Evolutionary conservation across 371 early-diverging fungal species (phyloP).

Genomic region (Mucor saturninus): DNA sequence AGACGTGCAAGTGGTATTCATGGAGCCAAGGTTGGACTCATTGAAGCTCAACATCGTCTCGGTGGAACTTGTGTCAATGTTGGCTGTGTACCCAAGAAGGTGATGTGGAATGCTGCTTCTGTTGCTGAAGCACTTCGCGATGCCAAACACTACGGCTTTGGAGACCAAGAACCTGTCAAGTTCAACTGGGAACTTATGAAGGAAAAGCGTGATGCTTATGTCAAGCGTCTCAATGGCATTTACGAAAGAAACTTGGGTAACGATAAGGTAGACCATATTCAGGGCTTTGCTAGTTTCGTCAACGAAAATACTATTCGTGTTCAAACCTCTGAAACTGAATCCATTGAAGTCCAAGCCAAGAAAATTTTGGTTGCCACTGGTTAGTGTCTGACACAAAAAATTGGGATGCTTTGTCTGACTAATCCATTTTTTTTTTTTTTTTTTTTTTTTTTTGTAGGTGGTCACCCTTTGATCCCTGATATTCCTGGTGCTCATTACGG

Average conservation of each 20-base stretch:
- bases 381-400: constrained; percentile 25
- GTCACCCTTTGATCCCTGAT: constrained; percentile 73
- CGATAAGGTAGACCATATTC: constrained; percentile 82
- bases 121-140: constrained; percentile 88
- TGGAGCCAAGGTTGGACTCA: constrained; percentile 89
- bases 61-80: constrained; percentile 98
- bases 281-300: constrained; percentile 88
- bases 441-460: constrained; percentile 49
- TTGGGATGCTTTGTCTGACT: background rate
- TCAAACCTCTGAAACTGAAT: constrained; percentile 43
- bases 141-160: constrained; percentile 90
- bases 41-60: constrained; percentile 84
- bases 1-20: constrained; percentile 87
- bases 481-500: constrained; percentile 88
- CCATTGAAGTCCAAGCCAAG: constrained; percentile 67
- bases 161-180: constrained; percentile 46
- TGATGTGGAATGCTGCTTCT: constrained; percentile 95
- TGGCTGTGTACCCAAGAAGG: constrained; percentile 99
- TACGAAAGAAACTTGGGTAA: constrained; percentile 90
- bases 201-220: constrained; percentile 93
- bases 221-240: constrained; percentile 94
- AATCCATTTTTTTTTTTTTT: background rate
- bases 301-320: constrained; percentile 77
- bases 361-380: constrained; percentile 92
- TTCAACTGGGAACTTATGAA: constrained; percentile 83